Evolutionary conservation across 2,329 filamentous ascomycete genomes (phyloP), one percentile per base, ranked within the genome.

Genomic region (Ophiosphaerella narmari): DNA sequence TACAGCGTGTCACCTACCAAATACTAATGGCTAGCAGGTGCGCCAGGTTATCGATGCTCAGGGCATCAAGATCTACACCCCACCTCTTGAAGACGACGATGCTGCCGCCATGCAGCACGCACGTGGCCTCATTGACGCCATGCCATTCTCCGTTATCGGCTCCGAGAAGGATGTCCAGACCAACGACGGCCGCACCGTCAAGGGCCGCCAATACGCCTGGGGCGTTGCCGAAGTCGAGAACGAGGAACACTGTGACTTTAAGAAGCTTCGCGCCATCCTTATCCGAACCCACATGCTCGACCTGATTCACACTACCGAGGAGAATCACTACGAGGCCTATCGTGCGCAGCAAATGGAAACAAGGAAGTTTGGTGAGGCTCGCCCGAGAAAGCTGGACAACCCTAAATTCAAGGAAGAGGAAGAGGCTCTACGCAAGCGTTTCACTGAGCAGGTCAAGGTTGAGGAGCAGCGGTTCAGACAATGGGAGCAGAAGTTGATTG

Each of bases 351-450:
- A 99, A 80, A 99, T 99, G 94, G 94, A 99, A 83, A 99, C 94
- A 43, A 87, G 94, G 80, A 99, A 99, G 80, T 97, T 99, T 67
- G 94, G 94, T 78, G 95, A 99, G 81, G 93, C 92, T 52, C 87
- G 93, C 63, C 94, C 94, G 66, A 85, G 93, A 78, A 99, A 99
- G 86, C 83, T 99, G 68, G 94, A 99, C 81, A 99, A 99, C 83
- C 94, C 94, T 80, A 99, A 99, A 83, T 99, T 97, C 86, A 99
- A 99, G 86, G 94, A 99, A 77, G 94, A 99, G 79, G 94, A 99
- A 75, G 94, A 99, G 83, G 90, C 90, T 56, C 86, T 99, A 62
- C 88, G 94, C 79, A 99, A 99, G 87, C 87, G 95, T 67, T 99
- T 99, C 80, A 99, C 94, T 66, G 94, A 99, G 82, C 94, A 99